phyloP scores from a whole-genome alignment of 2,329 filamentous ascomycete species.

The Cladophialophora psammophila region DNA sequence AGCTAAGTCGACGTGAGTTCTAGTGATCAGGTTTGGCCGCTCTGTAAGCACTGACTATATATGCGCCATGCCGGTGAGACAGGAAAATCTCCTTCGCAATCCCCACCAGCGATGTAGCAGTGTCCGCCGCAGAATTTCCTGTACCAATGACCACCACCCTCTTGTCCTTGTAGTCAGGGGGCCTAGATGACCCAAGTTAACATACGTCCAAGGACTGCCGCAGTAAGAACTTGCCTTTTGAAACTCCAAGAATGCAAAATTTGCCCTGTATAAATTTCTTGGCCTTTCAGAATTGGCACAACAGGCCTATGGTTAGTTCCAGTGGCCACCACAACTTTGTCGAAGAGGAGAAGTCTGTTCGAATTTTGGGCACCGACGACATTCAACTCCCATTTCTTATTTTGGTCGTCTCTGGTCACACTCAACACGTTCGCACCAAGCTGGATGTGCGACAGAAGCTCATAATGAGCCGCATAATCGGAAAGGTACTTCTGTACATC shows the following conservation, averaged over 20 bases:
- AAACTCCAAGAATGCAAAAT: constrained; percentile 40
- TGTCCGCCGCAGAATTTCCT: constrained; percentile 43
- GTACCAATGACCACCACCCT: constrained; percentile 41
- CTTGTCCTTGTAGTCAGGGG: constrained; percentile 33
- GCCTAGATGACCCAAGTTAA: constrained; percentile 18
- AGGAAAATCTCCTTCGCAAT: constrained; percentile 38
- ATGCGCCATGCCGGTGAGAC: constrained; percentile 38
- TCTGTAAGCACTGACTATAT: constrained; percentile 29
- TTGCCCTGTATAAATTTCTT: constrained; percentile 39
- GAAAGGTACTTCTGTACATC: constrained; percentile 36
- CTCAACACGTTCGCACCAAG: constrained; percentile 27
- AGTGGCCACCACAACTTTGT: constrained; percentile 48
- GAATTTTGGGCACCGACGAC: constrained; percentile 4
- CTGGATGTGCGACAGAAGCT: constrained; percentile 28
- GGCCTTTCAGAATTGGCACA: constrained; percentile 34
- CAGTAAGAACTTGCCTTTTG: constrained; percentile 31
- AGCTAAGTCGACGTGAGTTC: constrained; percentile 20
- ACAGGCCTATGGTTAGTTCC: constrained; percentile 40
- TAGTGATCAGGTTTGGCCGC: background rate
- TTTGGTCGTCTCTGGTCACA: constrained; percentile 25
- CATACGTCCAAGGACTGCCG: background rate
- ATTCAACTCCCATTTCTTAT: constrained; percentile 33
- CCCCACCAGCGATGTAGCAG: constrained; percentile 36
- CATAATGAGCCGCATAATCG: constrained; percentile 33
- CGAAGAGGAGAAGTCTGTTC: constrained; percentile 36